Evolutionary conservation across 257 asterid species (phyloP), one percentile per base, ranked within the genome.

Genomic region (Primulina huaijiensis): DNA sequence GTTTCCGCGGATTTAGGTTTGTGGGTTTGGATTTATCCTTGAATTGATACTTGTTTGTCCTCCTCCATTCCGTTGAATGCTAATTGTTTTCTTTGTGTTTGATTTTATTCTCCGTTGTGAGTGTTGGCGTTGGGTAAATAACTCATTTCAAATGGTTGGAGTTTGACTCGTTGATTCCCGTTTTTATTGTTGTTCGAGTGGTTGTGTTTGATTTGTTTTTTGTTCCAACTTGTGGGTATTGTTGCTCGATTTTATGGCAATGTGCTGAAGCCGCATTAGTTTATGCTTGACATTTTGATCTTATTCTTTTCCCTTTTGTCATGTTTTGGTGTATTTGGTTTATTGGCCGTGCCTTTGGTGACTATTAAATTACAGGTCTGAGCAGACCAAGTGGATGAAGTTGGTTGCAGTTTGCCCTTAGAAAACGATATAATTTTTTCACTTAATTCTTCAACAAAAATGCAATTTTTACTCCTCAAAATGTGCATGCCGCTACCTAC

Each of bases 1-100:
- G 12, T 20, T 31, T 19, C 69, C 37, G n/a, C 46, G 64, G 27
- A 74, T 72, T 66, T 81, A 81, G 82, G 82, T 72, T 80, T 71
- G 62, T 69, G 61, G 74, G 75, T 63, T 67, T 27, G 72, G 62
- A 8, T 61, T 40, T 8, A 29, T 56, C 29, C 29, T 17, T 19
- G 69, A 27, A 27, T 70, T 63, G 40, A 52, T 62, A 33, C 33
- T 7, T 34, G 6, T 72, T 37, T 37, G 8, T 37, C 12, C 46
- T 37, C 12, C 46, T 37, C 12, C 46, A 7, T 37, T 37, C 7
- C 2, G 46, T 37, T 63, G 29, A 23, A 46, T 43, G 6, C 60
- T 29, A 25, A 4, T 16, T 76, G 19, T 66, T 68, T 57, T 27
- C 14, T 46, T 57, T 67, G 8, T 62, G 12, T 58, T 77, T 37